Percentiles rank a stretch among this genome's conserved stretches.
Conservation (phyloP, 257 asterid genomes). For the Rehmannia glutinosa region DNA sequence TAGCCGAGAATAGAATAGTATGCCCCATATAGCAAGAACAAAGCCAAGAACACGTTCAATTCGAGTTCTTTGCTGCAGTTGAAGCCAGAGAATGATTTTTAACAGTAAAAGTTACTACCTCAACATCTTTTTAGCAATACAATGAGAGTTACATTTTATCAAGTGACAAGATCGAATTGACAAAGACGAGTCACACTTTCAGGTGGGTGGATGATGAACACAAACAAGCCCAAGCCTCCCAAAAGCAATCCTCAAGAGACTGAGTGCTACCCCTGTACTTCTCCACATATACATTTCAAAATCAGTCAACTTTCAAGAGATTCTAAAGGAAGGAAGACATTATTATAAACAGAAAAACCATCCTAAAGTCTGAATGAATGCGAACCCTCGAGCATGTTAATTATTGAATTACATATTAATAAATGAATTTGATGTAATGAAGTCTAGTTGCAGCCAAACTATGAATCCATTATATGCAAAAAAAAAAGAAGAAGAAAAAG, state of each 20-base stretch:
- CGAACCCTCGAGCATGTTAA: too few species aligned
- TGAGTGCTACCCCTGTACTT: slow-evolving; percentile 60
- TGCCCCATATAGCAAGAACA: slow-evolving; percentile 96
- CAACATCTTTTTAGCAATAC: slow-evolving; percentile 21
- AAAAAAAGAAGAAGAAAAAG: background rate
- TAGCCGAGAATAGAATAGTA: slow-evolving; percentile 86
- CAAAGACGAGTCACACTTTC: slow-evolving; percentile 60
- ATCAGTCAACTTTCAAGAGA: slow-evolving; percentile 19
- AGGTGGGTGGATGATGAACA: slow-evolving; percentile 96
- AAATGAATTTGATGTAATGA: too few species aligned
- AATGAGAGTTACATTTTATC: slow-evolving; percentile 27
- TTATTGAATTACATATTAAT: too few species aligned
- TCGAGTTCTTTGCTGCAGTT: slow-evolving; percentile 94
- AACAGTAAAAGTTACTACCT: slow-evolving; percentile 25
- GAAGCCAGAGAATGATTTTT: slow-evolving; percentile 25
- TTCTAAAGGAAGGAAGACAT: background rate
- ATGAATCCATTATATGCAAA: too few species aligned
- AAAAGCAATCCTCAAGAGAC: slow-evolving; percentile 92
- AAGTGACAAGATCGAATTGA: slow-evolving; percentile 29
- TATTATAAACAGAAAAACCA: background rate
- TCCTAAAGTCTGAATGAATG: too few species aligned
- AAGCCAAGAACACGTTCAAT: slow-evolving; percentile 90
- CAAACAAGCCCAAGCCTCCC: slow-evolving; percentile 99
- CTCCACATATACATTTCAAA: slow-evolving; percentile 20
- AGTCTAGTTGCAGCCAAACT: too few species aligned